A percentile compares a stretch with the other conserved stretches of the same genome.
phyloP scores from a whole-genome alignment of 2,329 filamentous ascomycete genomes.

The Botrytis squamosa region DNA sequence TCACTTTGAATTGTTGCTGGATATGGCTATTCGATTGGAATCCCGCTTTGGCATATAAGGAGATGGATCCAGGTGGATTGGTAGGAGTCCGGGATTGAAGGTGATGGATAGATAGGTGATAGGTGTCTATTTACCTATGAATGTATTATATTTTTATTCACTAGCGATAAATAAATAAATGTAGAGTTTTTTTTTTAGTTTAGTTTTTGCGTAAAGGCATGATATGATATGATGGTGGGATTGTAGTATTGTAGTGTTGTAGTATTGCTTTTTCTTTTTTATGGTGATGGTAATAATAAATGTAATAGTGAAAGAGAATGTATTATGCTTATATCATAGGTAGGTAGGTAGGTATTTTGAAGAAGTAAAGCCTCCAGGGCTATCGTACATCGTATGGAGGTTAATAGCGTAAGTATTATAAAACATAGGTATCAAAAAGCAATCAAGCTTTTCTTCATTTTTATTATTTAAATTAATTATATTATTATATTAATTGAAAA shows the following conservation, averaged over 20 bases:
- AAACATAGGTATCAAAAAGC: too few relatives aligned
- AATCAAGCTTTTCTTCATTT: too few relatives aligned
- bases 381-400: too few relatives aligned
- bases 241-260: background rate
- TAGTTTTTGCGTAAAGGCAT: background rate
- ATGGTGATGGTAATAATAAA: too few relatives aligned
- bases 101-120: background rate
- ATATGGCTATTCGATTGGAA: conserved; percentile 20
- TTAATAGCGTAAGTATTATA: too few relatives aligned
- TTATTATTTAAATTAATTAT: too few relatives aligned
- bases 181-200: background rate
- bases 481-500: too few relatives aligned
- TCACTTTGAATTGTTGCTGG: conserved; percentile 19
- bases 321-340: too few relatives aligned
- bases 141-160: conserved; percentile 19
- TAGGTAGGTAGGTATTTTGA: too few relatives aligned
- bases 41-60: conserved; percentile 18
- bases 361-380: too few relatives aligned
- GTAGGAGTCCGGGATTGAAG: conserved; percentile 5
- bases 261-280: background rate
- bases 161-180: background rate
- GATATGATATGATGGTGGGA: background rate
- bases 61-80: conserved; percentile 10
- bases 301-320: too few relatives aligned
- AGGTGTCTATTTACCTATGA: background rate